phyloP scores from a whole-genome alignment of 78 protist genomes.

The Dictyostelium purpureum region DNA sequence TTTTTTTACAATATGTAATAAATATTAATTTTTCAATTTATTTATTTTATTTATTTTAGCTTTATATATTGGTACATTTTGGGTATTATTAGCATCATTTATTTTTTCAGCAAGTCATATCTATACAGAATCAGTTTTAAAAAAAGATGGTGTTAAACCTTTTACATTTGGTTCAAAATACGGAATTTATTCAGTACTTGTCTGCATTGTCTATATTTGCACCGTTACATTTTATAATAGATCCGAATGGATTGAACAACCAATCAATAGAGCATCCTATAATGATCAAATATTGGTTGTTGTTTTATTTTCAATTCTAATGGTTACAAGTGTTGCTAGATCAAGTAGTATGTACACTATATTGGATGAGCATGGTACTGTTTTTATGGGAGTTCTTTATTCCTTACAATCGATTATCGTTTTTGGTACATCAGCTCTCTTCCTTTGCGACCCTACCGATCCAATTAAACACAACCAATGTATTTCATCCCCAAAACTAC shows the following conservation, averaged over 20 bases:
- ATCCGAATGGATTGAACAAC: constrained; percentile 17
- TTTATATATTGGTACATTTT: constrained; percentile 4
- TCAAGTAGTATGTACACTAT: constrained; percentile 39
- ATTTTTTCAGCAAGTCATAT: constrained; percentile 58
- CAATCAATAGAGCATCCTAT: background rate
- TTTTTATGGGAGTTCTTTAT: constrained; percentile 55
- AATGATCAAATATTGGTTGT: background rate
- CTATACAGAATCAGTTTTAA: constrained; percentile 5
- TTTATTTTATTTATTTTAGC: no score
- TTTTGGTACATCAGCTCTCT: constrained; percentile 18
- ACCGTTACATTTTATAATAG: constrained; percentile 43
- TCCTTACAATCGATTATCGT: constrained; percentile 55
- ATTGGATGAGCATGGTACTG: constrained; percentile 32
- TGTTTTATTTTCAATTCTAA: background rate
- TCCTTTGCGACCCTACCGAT: constrained; percentile 53
- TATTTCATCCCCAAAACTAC: constrained; percentile 11
- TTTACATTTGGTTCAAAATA: constrained; percentile 34
- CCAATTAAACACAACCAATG: constrained; percentile 49
- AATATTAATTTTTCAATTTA: no score
- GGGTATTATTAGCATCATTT: constrained; percentile 47
- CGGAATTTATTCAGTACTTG: constrained; percentile 17
- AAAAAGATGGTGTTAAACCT: constrained; percentile 15
- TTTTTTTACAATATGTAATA: no score
- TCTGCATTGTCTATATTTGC: constrained; percentile 1
- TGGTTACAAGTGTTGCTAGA: constrained; percentile 5